Conservation (phyloP, 495 filamentous ascomycete species). For the Aspergillus diversus region DNA sequence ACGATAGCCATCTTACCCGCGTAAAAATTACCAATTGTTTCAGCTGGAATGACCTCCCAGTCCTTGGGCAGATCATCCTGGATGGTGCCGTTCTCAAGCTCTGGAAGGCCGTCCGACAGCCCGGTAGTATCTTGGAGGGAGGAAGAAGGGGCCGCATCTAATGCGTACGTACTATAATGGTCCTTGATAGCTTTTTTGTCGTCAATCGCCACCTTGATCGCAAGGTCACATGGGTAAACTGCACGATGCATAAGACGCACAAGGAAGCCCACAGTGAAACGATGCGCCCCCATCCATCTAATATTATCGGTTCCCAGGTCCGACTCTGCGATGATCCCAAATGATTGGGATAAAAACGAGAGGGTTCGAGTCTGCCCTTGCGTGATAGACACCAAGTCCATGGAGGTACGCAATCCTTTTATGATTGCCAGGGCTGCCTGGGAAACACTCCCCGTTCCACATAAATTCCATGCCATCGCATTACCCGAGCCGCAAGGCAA, state of each 20-base stretch:
- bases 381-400: conserved; percentile 87
- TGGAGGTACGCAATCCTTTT: conserved; percentile 78
- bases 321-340: conserved; percentile 86
- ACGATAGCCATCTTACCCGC: conserved; percentile 94
- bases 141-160: conserved; percentile 33
- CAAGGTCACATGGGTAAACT: conserved; percentile 86
- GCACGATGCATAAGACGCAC: conserved; percentile 70
- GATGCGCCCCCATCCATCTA: conserved; percentile 84
- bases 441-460: conserved; percentile 76
- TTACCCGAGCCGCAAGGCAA: conserved; percentile 94
- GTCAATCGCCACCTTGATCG: conserved; percentile 77
- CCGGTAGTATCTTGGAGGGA: conserved; percentile 29
- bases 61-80: conserved; percentile 72
- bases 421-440: conserved; percentile 79
- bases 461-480: conserved; percentile 88
- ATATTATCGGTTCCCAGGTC: conserved; percentile 89
- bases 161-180: conserved; percentile 63
- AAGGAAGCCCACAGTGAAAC: conserved; percentile 85
- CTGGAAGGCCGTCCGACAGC: conserved; percentile 62
- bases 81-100: conserved; percentile 77
- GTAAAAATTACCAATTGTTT: conserved; percentile 90
- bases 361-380: conserved; percentile 72
- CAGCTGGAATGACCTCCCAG: conserved; percentile 72
- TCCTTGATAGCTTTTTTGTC: conserved; percentile 75
- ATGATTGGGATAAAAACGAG: conserved; percentile 88